phyloP scores from a whole-genome alignment of 2,329 filamentous ascomycete species.

The Fusarium sp. region DNA sequence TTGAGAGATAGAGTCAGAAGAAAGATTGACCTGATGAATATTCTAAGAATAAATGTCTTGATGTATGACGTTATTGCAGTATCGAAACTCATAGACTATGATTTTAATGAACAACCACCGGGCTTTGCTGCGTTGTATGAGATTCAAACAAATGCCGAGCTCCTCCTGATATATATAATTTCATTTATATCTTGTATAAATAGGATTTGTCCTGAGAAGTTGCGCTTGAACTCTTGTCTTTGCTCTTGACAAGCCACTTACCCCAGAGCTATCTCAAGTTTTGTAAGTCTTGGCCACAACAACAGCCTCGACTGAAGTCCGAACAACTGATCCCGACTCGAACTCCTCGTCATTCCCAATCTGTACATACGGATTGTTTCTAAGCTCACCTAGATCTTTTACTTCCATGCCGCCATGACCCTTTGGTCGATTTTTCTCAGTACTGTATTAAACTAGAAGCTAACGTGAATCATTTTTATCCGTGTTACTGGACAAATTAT shows the following conservation, averaged over 20 bases:
- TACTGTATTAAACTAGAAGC: background rate
- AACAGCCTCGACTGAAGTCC: background rate
- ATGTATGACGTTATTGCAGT: background rate
- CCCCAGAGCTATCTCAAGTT: background rate
- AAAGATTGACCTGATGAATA: background rate
- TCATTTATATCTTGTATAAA: background rate
- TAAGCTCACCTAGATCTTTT: background rate
- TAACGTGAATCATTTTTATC: background rate
- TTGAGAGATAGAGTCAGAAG: background rate
- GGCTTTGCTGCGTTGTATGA: background rate
- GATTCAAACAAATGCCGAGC: background rate
- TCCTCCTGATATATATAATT: accelerated
- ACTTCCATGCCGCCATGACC: background rate
- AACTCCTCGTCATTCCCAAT: background rate
- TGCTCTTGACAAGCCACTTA: background rate
- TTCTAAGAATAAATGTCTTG: background rate
- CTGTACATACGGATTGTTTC: background rate
- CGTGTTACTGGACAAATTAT: background rate
- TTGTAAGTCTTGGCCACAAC: too few relatives aligned
- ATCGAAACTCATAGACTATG: background rate
- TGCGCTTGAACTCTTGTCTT: background rate
- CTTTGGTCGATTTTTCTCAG: background rate
- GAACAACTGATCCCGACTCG: background rate
- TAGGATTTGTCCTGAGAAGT: too few relatives aligned
- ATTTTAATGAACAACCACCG: too few relatives aligned